Evolutionary conservation across 768 basidiomycete species (phyloP).

Genomic region (Kwoniella shandongensis): DNA sequence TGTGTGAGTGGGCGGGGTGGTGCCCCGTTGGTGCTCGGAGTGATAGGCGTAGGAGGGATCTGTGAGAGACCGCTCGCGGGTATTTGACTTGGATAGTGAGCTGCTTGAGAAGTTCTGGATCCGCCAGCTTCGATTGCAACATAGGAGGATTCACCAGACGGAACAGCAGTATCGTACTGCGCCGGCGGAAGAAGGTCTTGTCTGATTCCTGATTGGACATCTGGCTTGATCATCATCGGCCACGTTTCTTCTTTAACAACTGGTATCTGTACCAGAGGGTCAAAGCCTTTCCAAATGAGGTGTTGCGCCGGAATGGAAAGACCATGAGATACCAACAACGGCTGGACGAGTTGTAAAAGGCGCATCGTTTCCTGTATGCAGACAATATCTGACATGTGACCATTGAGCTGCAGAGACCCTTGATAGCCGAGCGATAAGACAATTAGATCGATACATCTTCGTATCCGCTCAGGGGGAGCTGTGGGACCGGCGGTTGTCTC

Average conservation of each 20-base stretch:
- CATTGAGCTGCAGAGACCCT: slow-evolving; percentile 65
- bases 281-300: slow-evolving; percentile 61
- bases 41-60: slow-evolving; percentile 12
- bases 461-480: slow-evolving; percentile 62
- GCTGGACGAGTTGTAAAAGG: slow-evolving; percentile 57
- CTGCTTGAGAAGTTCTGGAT: background rate
- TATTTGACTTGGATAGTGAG: slow-evolving; percentile 6
- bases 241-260: slow-evolving; percentile 33
- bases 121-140: background rate
- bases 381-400: slow-evolving; percentile 62
- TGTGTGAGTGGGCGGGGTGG: background rate
- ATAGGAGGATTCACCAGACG: background rate
- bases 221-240: slow-evolving; percentile 60
- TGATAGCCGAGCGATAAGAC: slow-evolving; percentile 70
- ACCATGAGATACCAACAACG: slow-evolving; percentile 50
- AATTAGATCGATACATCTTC: slow-evolving; percentile 69
- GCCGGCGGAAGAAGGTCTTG: slow-evolving; percentile 15
- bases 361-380: slow-evolving; percentile 68
- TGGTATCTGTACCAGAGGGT: slow-evolving; percentile 19
- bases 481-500: slow-evolving; percentile 52
- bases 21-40: background rate
- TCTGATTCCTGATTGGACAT: slow-evolving; percentile 61
- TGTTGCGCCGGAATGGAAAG: slow-evolving; percentile 69
- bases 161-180: background rate
- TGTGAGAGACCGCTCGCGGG: slow-evolving; percentile 2